Base-by-base conservation (phyloP, 306 rosid genomes). In the Sesbania bispinosa region DNA sequence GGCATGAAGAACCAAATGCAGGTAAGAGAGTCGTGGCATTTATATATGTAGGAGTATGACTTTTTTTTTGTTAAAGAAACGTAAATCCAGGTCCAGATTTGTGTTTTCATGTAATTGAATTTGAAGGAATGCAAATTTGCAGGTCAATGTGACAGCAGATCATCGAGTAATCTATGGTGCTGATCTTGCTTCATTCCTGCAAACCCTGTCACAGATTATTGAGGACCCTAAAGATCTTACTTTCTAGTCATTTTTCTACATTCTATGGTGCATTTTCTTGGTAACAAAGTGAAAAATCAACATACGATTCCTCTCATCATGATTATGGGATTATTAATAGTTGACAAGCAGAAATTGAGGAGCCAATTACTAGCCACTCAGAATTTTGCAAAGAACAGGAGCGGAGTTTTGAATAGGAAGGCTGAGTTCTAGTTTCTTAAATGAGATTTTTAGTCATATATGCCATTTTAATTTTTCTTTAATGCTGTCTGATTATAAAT, bases 111-210 rank as follows among this genome's bases (percentile, higher is more conserved):
- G 74, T 62, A 42, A 68, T 29, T 65, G 53, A 62, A 42, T 64
- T 29, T 65, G 53, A 62, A 54, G 24, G 55, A 46, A 24, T 63
- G 36, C 65, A 69, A 73, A 39, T 64, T 20, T 82, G 57, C 88
- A 95, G 99, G 96, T 91, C 62, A 95, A 91, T 82, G 87, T 95
- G 60, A 95, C 99, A 0, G 99, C 99, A n/a, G 99, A 95, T 81
- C 99, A 95, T 79, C 91, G 99, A 13, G 87, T 95, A 58, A 91
- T 95, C 75, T 95, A 95, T 3, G 97, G 99, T 43, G 85, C 97
- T 26, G 96, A 95, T 74, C 86, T 95, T 47, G 97, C 99, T 77
- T 55, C 88, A 3, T 95, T 95, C 93, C 88, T 95, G 93, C 94
- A 89, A 86, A 91, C 93, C 32, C 79, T 95, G 76, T 92, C 97